phyloP scores from a whole-genome alignment of 148 eudicot species.

The Arbutus unedo region DNA sequence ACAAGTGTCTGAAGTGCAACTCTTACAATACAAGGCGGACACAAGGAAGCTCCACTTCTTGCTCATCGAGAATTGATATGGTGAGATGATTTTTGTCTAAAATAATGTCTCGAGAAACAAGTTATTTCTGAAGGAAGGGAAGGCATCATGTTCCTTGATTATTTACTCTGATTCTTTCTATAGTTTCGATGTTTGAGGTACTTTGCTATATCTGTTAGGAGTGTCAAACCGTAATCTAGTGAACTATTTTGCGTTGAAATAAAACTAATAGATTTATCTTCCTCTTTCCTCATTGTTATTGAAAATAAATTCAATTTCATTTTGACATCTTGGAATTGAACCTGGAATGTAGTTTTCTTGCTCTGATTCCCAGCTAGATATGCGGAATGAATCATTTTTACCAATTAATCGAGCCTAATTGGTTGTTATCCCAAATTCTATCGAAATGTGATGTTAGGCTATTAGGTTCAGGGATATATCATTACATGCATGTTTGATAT shows the following conservation, averaged over 20 bases:
- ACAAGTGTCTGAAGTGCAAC: conserved; percentile 54
- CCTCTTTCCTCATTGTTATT: not conserved
- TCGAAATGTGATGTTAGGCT: not conserved
- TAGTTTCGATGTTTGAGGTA: not conserved
- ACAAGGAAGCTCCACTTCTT: conserved; percentile 14
- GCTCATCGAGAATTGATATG: not conserved
- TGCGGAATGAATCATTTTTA: not conserved
- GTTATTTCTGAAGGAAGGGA: not conserved
- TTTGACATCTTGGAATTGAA: not conserved
- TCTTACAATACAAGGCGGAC: conserved; percentile 74
- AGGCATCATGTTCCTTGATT: not conserved
- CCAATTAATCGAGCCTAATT: not conserved
- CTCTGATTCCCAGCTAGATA: not conserved
- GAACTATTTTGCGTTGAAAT: not conserved
- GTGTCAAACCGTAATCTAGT: not conserved
- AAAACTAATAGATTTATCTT: not conserved
- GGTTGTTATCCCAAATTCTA: not conserved
- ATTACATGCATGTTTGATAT: not conserved
- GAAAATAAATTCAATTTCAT: not conserved
- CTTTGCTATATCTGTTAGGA: too few species aligned
- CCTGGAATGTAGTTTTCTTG: not conserved
- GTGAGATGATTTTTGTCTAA: conserved; percentile 4
- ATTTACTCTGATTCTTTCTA: not conserved
- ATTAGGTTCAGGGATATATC: not conserved
- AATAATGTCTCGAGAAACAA: not conserved